Percentiles rank a stretch among this genome's conserved stretches.
Conservation (phyloP, 163 green algal genomes). For the Trebouxia gelatinosa region DNA sequence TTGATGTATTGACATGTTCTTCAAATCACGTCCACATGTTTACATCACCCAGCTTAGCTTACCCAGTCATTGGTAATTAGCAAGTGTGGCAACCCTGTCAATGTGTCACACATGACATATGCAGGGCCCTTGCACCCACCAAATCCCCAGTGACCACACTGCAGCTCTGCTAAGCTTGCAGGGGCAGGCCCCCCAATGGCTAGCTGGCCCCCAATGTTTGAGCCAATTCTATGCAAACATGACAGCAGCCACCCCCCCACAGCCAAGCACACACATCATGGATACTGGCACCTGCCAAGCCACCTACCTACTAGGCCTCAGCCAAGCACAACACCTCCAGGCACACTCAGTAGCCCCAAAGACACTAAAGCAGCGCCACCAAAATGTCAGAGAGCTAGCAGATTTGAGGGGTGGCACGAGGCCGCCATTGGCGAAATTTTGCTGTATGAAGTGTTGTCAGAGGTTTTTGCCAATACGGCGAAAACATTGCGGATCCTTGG, state of each 20-base stretch:
- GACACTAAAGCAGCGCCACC: constrained; percentile 11
- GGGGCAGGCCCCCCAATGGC: constrained; percentile 3
- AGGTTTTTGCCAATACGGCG: too few relatives aligned
- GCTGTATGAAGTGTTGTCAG: constrained; percentile 8
- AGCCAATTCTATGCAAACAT: constrained; percentile 1
- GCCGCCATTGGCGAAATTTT: constrained; percentile 4
- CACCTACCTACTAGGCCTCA: constrained; percentile 15
- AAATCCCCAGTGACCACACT: constrained; percentile 20
- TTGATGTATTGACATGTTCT: too few relatives aligned
- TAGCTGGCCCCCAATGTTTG: background rate
- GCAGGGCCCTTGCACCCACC: constrained; percentile 9
- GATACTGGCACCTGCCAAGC: constrained; percentile 21
- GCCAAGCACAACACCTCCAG: background rate
- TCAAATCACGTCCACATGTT: too few relatives aligned
- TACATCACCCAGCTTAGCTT: too few relatives aligned
- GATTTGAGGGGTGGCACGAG: constrained; percentile 2
- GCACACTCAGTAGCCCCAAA: constrained; percentile 13
- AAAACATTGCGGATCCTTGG: too few relatives aligned
- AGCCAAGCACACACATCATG: constrained; percentile 23
- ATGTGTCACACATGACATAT: constrained; percentile 13
- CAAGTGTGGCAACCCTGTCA: too few relatives aligned
- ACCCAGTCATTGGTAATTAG: too few relatives aligned
- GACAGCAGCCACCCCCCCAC: constrained; percentile 1
- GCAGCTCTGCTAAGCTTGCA: constrained; percentile 15
- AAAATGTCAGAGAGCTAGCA: constrained; percentile 15